Base-by-base conservation (phyloP, 2,329 filamentous ascomycete species). In the Pestalotiopsis sp. region DNA sequence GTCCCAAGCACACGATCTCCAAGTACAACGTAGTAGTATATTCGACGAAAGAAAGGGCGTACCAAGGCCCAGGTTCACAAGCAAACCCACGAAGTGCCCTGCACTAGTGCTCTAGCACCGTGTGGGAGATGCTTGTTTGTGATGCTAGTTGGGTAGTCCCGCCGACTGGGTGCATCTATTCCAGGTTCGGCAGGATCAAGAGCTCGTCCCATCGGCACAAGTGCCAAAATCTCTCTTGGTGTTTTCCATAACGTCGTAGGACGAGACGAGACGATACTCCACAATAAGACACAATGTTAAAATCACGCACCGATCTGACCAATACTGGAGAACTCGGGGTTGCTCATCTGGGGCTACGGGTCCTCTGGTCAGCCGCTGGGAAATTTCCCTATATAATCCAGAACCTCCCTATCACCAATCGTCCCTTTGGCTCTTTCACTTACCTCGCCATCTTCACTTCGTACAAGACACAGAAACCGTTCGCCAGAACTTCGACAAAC, bases 321-420 rank as follows among this genome's bases (percentile, higher is more conserved):
- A 66, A 66, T 66, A 66, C 64, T 58, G 41, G 64, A 38, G 64
- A 64, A 66, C 36, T 49, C 20, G 49, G 64, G 64, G 64, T 27
- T 23, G 23, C 62, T 56, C 52, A 57, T 39, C 49, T 63, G 63
- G 63, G 63, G 45, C 45, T 66, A 41, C 49, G 45, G 45, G 41
- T 57, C 31, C 31, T 36, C 25, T 38, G 39, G n/a, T 52, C 41
- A 57, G 52, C 36, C 20, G 64, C 27, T 38, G 36, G 41, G 31
- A 39, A 56, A 27, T 58, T 66, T 36, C 41, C 52, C 23, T 66
- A 66, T 66, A 66, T 66, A 31, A 20, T 45, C 41, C 20, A 23
- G 23, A 38, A 12, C 12, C 45, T 36, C 41, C 25, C 49, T 58
- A 20, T 31, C 23, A 36, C 41, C 6, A n/a, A 7, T 38, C 27